These are phyloP conservation scores for Calocera cornea DNA, from an alignment of 768 basidiomycete genomes.

Conservation along the genomic window DNA sequence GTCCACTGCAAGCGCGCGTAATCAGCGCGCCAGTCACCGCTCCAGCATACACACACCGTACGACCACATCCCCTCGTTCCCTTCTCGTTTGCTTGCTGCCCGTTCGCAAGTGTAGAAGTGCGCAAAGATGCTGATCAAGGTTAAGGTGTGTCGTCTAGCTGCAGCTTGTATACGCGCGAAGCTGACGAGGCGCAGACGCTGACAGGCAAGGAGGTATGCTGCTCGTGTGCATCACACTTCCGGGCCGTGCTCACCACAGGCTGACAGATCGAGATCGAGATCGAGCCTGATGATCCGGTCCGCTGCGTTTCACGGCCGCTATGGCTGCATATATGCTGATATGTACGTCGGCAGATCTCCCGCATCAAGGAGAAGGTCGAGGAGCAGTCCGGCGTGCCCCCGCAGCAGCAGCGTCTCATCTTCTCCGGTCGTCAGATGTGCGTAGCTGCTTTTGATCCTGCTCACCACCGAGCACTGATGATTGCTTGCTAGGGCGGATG, in stretches of 20 bases:
- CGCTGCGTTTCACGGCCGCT: too few species aligned
- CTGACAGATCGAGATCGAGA: slow-evolving; percentile 79
- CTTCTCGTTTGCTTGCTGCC: background rate
- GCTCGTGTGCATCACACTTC: background rate
- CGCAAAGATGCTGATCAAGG: slow-evolving; percentile 69
- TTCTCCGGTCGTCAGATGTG: slow-evolving; percentile 88
- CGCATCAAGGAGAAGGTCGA: slow-evolving; percentile 97
- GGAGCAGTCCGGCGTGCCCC: slow-evolving; percentile 95
- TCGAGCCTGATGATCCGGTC: slow-evolving; percentile 79
- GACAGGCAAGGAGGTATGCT: slow-evolving; percentile 84
- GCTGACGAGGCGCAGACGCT: slow-evolving; percentile 49
- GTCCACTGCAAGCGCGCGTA: background rate
- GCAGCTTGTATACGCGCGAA: background rate
- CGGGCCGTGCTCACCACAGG: background rate
- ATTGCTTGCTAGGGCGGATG: slow-evolving; percentile 53
- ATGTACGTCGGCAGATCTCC: too few species aligned
- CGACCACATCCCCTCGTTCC: background rate
- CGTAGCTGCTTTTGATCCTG: slow-evolving; percentile 6
- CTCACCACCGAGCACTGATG: background rate
- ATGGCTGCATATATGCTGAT: too few species aligned
- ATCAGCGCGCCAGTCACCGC: background rate
- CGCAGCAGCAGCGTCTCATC: slow-evolving; percentile 88
- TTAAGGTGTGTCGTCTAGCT: slow-evolving; percentile 45
- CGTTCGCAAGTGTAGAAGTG: background rate
- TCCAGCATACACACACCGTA: too few species aligned